Base-by-base conservation (phyloP, 345 rosid species). In the Brassica cretica region DNA sequence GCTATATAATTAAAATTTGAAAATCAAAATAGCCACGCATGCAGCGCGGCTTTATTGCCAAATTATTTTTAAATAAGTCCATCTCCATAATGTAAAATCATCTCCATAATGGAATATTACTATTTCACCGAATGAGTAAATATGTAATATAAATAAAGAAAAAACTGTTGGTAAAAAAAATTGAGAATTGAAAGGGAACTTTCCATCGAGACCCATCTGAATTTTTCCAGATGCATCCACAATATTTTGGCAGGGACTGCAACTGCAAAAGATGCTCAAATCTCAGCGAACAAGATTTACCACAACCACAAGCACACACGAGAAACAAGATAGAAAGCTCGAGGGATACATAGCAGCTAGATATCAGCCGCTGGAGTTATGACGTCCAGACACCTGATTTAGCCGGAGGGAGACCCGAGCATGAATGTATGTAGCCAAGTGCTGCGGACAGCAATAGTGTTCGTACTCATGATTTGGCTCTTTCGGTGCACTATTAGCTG, bases 211-310 rank as follows among this genome's bases (percentile, higher is more conserved):
- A 85, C 79, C 95, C 91, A 51, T 79, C 84, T 1, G 91, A 87
- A 71, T 73, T 83, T 83, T 85, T 95, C 65, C 89, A 84, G 85
- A 84, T 81, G 14, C 84, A 93, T 46, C 99, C 99, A 27, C 78
- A 86, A 18, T 95, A 84, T 85, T 96, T 95, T 35, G 99, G 98
- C 46, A 94, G 98, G 51, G 77, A 76, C 55, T 93, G 99, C 75
- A 74, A 80, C 44, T 95, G 99, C 82, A 81, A 72, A 62, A 84
- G 73, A 80, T 95, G 99, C 85, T 83, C 84, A 64, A 83, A 66
- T 71, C 49, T 72, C 19, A 77, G 64, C 64, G 60, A 53, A 65
- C 67, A 32, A 29, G 60, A 55, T 39, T 63, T 44, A 59, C 69
- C 75, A 14, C 71, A 74, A 1, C 56, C 80, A 15, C 78, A 70